Evolutionary conservation across 257 asterid genomes (phyloP).

Genomic region (Ophiorrhiza pumila): DNA sequence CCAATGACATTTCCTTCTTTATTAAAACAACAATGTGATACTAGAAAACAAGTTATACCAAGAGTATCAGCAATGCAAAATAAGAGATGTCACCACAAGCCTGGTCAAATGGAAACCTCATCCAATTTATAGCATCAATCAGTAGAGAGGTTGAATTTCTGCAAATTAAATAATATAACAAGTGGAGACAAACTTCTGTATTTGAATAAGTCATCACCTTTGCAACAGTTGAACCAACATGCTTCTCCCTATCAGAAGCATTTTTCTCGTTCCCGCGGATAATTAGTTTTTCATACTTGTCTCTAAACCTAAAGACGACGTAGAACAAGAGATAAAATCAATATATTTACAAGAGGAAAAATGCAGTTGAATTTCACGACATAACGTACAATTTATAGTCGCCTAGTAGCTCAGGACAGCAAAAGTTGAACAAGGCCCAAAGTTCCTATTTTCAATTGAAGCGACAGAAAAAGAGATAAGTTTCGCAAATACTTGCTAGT

Average conservation of each 20-base stretch:
- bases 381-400: conserved; percentile 70
- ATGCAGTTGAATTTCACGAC: conserved; percentile 12
- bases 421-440: conserved; percentile 91
- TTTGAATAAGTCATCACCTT: conserved; percentile 44
- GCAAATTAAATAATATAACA: background rate
- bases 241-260: conserved; percentile 92
- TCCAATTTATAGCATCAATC: background rate
- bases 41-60: background rate
- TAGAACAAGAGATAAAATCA: conserved; percentile 7
- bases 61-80: background rate
- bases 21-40: background rate
- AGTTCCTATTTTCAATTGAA: conserved; percentile 50
- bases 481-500: conserved; percentile 9
- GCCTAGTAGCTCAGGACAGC: conserved; percentile 87
- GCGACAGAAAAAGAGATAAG: conserved; percentile 5
- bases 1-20: background rate
- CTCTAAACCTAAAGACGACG: conserved; percentile 61
- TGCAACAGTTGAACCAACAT: conserved; percentile 80
- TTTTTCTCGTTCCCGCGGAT: conserved; percentile 85
- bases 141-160: background rate
- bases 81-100: background rate
- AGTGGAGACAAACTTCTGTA: background rate
- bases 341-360: background rate
- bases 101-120: background rate
- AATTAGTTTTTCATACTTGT: conserved; percentile 69